These are phyloP conservation scores for Penicillium bovifimosum DNA, from an alignment of 495 filamentous ascomycete genomes.

Conservation along the genomic window DNA sequence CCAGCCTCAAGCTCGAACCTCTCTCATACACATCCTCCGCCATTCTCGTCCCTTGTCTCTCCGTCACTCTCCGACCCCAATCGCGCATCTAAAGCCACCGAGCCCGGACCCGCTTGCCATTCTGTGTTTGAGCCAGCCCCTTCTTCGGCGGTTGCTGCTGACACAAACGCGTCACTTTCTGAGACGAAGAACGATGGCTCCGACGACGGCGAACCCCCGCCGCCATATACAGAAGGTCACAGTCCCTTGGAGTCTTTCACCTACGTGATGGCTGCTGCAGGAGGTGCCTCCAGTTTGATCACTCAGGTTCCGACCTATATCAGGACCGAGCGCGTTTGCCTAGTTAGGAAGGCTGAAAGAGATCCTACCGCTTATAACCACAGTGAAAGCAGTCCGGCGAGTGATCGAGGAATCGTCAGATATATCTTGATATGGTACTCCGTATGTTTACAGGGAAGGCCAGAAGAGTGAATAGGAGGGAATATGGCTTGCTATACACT, in stretches of 20 bases:
- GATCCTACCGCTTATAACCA: too few relatives aligned
- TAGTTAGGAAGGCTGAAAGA: too few relatives aligned
- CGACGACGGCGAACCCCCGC: constrained; percentile 87
- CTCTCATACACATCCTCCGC: constrained; percentile 51
- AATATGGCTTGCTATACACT: too few relatives aligned
- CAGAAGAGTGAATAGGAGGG: too few relatives aligned
- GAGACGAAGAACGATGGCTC: constrained; percentile 73
- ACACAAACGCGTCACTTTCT: constrained; percentile 74
- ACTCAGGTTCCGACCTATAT: too few relatives aligned
- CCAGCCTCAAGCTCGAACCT: constrained; percentile 60
- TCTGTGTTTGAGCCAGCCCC: constrained; percentile 55
- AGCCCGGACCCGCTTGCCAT: constrained; percentile 51
- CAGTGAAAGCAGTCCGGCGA: too few relatives aligned
- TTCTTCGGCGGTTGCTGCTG: constrained; percentile 56
- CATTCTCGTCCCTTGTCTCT: constrained; percentile 61
- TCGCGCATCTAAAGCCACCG: constrained; percentile 46
- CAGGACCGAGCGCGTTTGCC: too few relatives aligned
- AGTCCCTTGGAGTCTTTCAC: constrained; percentile 90
- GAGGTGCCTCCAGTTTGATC: constrained; percentile 95
- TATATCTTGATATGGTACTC: too few relatives aligned
- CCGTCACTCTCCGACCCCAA: constrained; percentile 36
- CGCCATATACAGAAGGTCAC: constrained; percentile 89
- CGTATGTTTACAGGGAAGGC: too few relatives aligned
- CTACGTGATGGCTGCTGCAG: constrained; percentile 96
- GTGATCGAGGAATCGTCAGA: too few relatives aligned